Percentiles rank a stretch among this genome's conserved stretches.
Evolutionary conservation across 2,329 filamentous ascomycete species (phyloP).

Genomic region (Venturia nashicola): DNA sequence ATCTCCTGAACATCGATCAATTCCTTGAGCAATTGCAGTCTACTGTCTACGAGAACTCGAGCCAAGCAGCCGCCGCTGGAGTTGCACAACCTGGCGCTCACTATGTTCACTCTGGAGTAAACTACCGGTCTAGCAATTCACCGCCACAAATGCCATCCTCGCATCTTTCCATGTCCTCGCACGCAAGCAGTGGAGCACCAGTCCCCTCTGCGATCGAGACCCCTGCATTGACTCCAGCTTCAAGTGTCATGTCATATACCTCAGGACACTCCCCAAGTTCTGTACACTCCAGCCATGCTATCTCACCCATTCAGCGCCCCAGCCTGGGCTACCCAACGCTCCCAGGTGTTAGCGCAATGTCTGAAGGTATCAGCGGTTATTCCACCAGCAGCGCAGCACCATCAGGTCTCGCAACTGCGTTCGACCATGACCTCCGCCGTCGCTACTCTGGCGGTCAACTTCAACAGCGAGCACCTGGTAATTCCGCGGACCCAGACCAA

Average conservation of each 20-base stretch:
- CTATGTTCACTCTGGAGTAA: constrained; percentile 42
- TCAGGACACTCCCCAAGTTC: constrained; percentile 68
- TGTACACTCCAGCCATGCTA: constrained; percentile 45
- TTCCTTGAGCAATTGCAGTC: constrained; percentile 93
- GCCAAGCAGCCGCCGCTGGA: constrained; percentile 64
- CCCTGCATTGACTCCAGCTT: constrained; percentile 64
- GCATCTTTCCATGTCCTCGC: constrained; percentile 21
- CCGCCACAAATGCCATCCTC: constrained; percentile 23
- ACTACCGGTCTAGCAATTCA: constrained; percentile 45
- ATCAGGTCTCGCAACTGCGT: constrained; percentile 55
- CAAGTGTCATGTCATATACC: constrained; percentile 63
- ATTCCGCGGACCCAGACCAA: constrained; percentile 28
- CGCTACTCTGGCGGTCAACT: constrained; percentile 50
- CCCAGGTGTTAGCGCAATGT: constrained; percentile 56
- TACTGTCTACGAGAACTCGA: constrained; percentile 88
- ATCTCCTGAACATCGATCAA: constrained; percentile 85
- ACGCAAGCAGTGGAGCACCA: constrained; percentile 42
- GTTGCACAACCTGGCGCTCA: constrained; percentile 64
- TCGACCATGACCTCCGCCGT: constrained; percentile 47
- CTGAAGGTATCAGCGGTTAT: constrained; percentile 43
- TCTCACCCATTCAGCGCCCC: constrained; percentile 51
- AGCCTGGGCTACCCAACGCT: constrained; percentile 65
- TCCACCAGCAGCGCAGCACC: constrained; percentile 49
- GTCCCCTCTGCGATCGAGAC: constrained; percentile 41
- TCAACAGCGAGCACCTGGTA: constrained; percentile 31